phyloP scores from a whole-genome alignment of 179 eudicot genomes.

The Heliamphora ciliata region DNA sequence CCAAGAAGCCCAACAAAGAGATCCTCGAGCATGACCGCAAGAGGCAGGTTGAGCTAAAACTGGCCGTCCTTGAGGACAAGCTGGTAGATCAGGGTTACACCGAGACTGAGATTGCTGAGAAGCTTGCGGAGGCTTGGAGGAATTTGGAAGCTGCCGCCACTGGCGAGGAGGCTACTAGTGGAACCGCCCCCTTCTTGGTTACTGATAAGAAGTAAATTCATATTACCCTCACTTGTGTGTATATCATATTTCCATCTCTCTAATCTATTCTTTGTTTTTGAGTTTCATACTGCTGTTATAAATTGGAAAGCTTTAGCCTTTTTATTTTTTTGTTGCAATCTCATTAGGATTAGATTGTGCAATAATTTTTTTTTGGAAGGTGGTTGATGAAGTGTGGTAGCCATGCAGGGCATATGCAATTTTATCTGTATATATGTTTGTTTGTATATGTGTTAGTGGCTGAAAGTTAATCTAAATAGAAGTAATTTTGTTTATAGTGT shows the following conservation, averaged over 20 bases:
- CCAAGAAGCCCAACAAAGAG: slow-evolving; percentile 63
- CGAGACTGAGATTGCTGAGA: slow-evolving; percentile 59
- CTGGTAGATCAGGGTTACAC: slow-evolving; percentile 78
- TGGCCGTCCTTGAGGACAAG: slow-evolving; percentile 68
- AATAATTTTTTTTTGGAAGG: too few relatives aligned
- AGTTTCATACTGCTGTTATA: too few relatives aligned
- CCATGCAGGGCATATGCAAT: background rate
- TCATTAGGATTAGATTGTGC: too few relatives aligned
- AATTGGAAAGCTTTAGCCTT: too few relatives aligned
- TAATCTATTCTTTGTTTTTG: too few relatives aligned
- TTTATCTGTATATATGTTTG: background rate
- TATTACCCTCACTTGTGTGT: too few relatives aligned
- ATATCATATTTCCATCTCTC: too few relatives aligned
- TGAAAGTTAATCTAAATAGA: too few relatives aligned
- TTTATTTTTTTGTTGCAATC: too few relatives aligned
- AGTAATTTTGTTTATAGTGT: too few relatives aligned
- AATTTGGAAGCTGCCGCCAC: slow-evolving; percentile 59
- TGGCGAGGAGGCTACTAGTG: slow-evolving; percentile 25
- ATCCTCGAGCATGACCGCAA: slow-evolving; percentile 91
- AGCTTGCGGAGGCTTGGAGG: slow-evolving; percentile 53
- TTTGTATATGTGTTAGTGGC: background rate
- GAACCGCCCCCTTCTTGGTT: slow-evolving; percentile 17
- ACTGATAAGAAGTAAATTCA: too few relatives aligned
- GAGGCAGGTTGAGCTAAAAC: slow-evolving; percentile 90
- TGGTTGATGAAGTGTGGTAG: too few relatives aligned